These are phyloP conservation scores for Diplodia intermedia DNA, from an alignment of 2,329 filamentous ascomycete species.

Conservation along the genomic window DNA sequence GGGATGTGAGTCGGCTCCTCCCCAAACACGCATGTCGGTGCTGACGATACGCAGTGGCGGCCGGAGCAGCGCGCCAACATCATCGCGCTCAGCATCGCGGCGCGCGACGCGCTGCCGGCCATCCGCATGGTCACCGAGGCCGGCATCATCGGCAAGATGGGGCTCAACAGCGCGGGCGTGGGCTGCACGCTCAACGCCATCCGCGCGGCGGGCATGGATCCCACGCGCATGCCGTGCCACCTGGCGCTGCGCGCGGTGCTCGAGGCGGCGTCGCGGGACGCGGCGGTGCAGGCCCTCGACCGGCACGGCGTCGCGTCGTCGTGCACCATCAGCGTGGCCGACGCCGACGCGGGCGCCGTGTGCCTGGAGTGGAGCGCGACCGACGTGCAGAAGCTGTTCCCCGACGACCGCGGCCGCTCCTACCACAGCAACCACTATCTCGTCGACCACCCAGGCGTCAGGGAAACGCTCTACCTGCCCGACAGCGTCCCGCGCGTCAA, in stretches of 20 bases:
- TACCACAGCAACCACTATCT: conserved; percentile 55
- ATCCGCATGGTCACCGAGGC: conserved; percentile 66
- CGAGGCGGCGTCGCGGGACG: conserved; percentile 57
- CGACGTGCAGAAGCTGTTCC: conserved; percentile 36
- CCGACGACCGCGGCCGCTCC: conserved; percentile 37
- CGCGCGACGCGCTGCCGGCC: conserved; percentile 52
- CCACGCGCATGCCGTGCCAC: conserved; percentile 64
- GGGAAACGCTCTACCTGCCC: conserved; percentile 53
- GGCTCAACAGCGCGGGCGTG: conserved; percentile 65
- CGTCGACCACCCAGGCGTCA: conserved; percentile 46
- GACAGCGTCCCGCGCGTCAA: conserved; percentile 49
- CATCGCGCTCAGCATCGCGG: conserved; percentile 55
- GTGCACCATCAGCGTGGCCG: conserved; percentile 63
- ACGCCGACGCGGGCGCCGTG: conserved; percentile 51
- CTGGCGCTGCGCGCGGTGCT: conserved; percentile 64
- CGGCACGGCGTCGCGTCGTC: conserved; percentile 59
- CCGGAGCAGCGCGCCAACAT: conserved; percentile 58
- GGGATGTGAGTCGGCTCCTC: conserved; percentile 55
- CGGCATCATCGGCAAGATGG: conserved; percentile 70
- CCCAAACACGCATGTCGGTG: no score
- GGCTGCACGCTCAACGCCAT: conserved; percentile 69
- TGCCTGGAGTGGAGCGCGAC: conserved; percentile 56
- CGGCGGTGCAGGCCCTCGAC: conserved; percentile 56
- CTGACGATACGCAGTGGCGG: conserved; percentile 54
- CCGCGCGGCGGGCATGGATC: conserved; percentile 61